Evolutionary conservation across 257 asterid species (phyloP), one percentile per base, ranked within the genome.

Genomic region (Penstemon newberryi): DNA sequence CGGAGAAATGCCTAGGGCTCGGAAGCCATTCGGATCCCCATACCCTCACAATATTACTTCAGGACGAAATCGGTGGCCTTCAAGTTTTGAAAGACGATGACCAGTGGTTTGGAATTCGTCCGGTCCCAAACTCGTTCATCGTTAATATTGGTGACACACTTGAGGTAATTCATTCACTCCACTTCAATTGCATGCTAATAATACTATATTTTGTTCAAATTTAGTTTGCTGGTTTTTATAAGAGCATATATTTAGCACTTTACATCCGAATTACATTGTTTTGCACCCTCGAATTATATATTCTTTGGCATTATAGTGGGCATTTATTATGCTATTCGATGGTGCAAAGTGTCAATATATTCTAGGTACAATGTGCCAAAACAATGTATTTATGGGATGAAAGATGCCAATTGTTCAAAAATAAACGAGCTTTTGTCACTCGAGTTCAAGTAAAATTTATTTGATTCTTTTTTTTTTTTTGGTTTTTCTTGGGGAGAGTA

Each of bases 81-180:
- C 81, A 77, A 61, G 74, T 72, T 12, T 71, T 19, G 53, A 43
- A 67, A 19, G 47, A 61, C 5, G 69, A 50, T 42, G 18, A 43
- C 47, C 56, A 18, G 5, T 63, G 78, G 78, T 42, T 77, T 7
- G 72, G 78, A 4, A n/a, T 77, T 19, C 69, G 66, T 1, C 78
- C 72, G 4, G 64, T 72, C 37, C 60, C 72, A 0, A 50, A 67
- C 60, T 77, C 75, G 2, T 72, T 67, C 37, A 65, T 77, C 53
- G 61, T 77, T 64, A 77, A 77, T 25, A 67, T 67, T n/a, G 78
- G 75, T n/a, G 72, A 77, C 60, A 77, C 75, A 3, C 81, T 77
- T 56, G 72, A 77, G 70, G 71, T 76, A 68, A 11, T n/a, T 51
- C 49, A 12, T 58, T 58, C 46, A 38, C 12, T 70, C 11, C 12